Percentiles rank a stretch among this genome's conserved stretches.
Conservation (phyloP, 257 asterid species). For the Eucommia ulmoides region DNA sequence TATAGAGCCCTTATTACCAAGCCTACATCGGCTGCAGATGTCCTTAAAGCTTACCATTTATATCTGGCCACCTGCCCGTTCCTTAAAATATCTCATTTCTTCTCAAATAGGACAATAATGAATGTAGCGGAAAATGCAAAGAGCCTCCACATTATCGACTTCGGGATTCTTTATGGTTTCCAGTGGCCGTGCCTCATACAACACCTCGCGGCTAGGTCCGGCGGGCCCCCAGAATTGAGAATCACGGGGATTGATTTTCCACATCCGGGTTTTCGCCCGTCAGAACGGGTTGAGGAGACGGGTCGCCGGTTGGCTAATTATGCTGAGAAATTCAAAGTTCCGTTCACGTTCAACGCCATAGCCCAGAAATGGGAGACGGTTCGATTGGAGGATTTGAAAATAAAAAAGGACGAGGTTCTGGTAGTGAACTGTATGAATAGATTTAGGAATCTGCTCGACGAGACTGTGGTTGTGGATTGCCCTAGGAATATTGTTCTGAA, state of each 20-base stretch:
- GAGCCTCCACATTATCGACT: slow-evolving; percentile 28
- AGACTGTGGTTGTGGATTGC: slow-evolving; percentile 26
- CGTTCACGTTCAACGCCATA: slow-evolving; percentile 31
- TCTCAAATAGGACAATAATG: slow-evolving; percentile 28
- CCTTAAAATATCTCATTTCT: slow-evolving; percentile 25
- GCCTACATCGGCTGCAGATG: slow-evolving; percentile 25
- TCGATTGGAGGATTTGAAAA: slow-evolving; percentile 23
- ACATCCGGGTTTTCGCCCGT: slow-evolving; percentile 32
- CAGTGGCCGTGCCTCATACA: slow-evolving; percentile 41
- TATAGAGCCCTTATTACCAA: slow-evolving; percentile 17
- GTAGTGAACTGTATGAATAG: slow-evolving; percentile 24
- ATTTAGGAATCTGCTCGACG: slow-evolving; percentile 31
- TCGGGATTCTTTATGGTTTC: slow-evolving; percentile 35
- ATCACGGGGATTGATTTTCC: slow-evolving; percentile 40
- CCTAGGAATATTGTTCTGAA: slow-evolving; percentile 27
- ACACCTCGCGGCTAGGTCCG: slow-evolving; percentile 22
- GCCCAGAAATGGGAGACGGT: slow-evolving; percentile 40
- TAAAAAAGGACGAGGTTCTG: slow-evolving; percentile 27
- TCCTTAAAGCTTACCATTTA: slow-evolving; percentile 33
- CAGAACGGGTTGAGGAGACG: slow-evolving; percentile 33
- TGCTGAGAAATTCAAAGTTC: slow-evolving; percentile 25
- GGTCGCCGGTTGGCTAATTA: slow-evolving; percentile 31
- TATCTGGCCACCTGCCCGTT: slow-evolving; percentile 36
- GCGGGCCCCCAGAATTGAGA: slow-evolving; percentile 37
- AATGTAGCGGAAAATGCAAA: slow-evolving; percentile 17